Evolutionary conservation across 2,329 filamentous ascomycete species (phyloP).

Genomic region (Seiridium unicorne): DNA sequence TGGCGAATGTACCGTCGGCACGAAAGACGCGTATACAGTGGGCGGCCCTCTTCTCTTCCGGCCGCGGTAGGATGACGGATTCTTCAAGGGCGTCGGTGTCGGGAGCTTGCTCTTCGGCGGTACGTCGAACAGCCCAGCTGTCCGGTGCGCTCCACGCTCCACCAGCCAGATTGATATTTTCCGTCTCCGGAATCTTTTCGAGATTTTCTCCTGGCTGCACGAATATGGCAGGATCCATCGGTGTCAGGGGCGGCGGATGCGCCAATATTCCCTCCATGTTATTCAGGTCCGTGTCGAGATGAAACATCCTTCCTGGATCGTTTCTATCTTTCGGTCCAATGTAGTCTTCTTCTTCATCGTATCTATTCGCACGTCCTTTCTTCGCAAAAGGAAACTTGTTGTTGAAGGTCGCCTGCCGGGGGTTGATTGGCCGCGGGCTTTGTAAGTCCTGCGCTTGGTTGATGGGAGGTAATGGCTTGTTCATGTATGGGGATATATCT

Average conservation of each 20-base stretch:
- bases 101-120: conserved; percentile 62
- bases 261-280: conserved; percentile 91
- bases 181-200: conserved; percentile 22
- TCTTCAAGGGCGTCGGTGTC: conserved; percentile 65
- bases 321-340: conserved; percentile 60
- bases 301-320: conserved; percentile 63
- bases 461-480: conserved; percentile 28
- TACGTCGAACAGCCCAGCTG: conserved; percentile 88
- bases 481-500: conserved; percentile 35
- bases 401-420: conserved; percentile 54
- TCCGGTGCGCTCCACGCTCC: conserved; percentile 90
- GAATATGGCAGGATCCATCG: conserved; percentile 59
- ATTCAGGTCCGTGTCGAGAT: conserved; percentile 82
- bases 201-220: conserved; percentile 13
- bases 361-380: conserved; percentile 46
- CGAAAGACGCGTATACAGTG: conserved; percentile 97
- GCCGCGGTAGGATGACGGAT: conserved; percentile 61
- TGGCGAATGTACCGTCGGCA: conserved; percentile 90
- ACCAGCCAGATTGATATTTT: conserved; percentile 27
- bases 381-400: conserved; percentile 64
- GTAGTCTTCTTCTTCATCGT: conserved; percentile 56
- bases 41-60: conserved; percentile 71
- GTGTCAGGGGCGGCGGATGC: conserved; percentile 67
- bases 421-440: conserved; percentile 19
- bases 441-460: conserved; percentile 16